Conservation (phyloP, 768 basidiomycete species). For the Pulveroboletus sp. region DNA sequence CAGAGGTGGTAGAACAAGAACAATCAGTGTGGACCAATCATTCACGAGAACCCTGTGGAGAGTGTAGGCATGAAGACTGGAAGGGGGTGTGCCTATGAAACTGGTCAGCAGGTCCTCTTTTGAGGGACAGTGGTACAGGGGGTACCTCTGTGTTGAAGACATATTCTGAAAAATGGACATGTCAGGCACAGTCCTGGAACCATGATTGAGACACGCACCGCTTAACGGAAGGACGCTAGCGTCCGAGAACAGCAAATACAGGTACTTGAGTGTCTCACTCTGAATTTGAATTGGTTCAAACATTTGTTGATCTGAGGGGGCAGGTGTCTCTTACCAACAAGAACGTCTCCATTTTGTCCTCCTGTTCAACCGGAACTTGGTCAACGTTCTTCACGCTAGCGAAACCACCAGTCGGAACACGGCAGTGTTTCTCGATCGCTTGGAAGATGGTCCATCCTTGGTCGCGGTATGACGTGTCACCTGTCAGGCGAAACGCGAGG, state of each 20-base stretch:
- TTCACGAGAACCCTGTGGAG: constrained; percentile 44
- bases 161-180: constrained; percentile 46
- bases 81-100: constrained; percentile 57
- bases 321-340: constrained; percentile 57
- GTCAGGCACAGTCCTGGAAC: constrained; percentile 6
- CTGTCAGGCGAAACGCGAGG: constrained; percentile 86
- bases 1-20: background rate
- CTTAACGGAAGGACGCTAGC: constrained; percentile 65
- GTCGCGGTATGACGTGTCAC: constrained; percentile 73
- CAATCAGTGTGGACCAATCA: background rate
- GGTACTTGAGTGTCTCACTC: constrained; percentile 90
- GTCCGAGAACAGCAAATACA: constrained; percentile 84
- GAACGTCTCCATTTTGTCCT: constrained; percentile 97
- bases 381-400: constrained; percentile 85
- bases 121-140: constrained; percentile 2
- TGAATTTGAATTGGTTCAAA: constrained; percentile 23
- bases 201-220: constrained; percentile 43
- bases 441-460: constrained; percentile 89
- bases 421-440: constrained; percentile 81
- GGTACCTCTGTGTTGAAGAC: constrained; percentile 91
- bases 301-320: background rate
- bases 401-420: constrained; percentile 75
- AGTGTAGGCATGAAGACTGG: constrained; percentile 62
- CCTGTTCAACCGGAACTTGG: constrained; percentile 56
- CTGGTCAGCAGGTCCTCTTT: background rate